phyloP scores from a whole-genome alignment of 352 stramenopile genomes.

The Phytophthora melonis region DNA sequence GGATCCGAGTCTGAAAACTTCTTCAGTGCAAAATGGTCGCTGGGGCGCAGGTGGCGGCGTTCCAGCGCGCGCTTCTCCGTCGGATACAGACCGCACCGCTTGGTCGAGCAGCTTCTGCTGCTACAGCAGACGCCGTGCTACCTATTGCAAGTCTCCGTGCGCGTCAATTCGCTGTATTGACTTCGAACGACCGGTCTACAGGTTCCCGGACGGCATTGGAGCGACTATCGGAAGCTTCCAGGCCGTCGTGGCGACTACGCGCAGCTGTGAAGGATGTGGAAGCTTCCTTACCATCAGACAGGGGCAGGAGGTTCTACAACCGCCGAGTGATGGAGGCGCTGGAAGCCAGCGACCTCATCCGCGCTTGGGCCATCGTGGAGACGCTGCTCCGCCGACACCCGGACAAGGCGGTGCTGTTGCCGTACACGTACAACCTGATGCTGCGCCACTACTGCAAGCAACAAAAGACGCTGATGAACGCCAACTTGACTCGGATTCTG shows the following conservation, averaged over 20 bases:
- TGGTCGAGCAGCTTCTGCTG: background rate
- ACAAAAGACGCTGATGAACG: conserved; percentile 42
- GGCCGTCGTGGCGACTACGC: conserved; percentile 28
- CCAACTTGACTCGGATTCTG: conserved; percentile 54
- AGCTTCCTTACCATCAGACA: conserved; percentile 25
- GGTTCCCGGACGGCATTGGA: conserved; percentile 9
- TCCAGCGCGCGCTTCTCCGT: conserved; percentile 28
- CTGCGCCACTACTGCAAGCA: conserved; percentile 59
- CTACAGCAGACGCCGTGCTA: conserved; percentile 3
- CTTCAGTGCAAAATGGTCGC: too few species aligned
- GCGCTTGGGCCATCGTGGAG: conserved; percentile 41
- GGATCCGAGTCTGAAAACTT: too few species aligned
- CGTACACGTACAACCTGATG: conserved; percentile 65
- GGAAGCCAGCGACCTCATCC: conserved; percentile 37
- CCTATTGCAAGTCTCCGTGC: conserved; percentile 5
- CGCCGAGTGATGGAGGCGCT: conserved; percentile 44
- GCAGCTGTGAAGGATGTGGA: conserved; percentile 26
- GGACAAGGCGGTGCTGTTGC: conserved; percentile 40
- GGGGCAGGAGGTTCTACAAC: conserved; percentile 61
- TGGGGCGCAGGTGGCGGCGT: conserved; percentile 14
- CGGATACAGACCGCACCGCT: conserved; percentile 1
- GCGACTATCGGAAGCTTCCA: conserved; percentile 24
- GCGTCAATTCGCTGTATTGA: conserved; percentile 31
- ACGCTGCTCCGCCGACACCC: conserved; percentile 34
- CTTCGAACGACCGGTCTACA: conserved; percentile 10